A percentile compares a stretch with the other conserved stretches of the same genome.
These are phyloP conservation scores for Asterella californica DNA, from an alignment of 225 moss, liverwort and hornwort species.

Conservation along the genomic window DNA sequence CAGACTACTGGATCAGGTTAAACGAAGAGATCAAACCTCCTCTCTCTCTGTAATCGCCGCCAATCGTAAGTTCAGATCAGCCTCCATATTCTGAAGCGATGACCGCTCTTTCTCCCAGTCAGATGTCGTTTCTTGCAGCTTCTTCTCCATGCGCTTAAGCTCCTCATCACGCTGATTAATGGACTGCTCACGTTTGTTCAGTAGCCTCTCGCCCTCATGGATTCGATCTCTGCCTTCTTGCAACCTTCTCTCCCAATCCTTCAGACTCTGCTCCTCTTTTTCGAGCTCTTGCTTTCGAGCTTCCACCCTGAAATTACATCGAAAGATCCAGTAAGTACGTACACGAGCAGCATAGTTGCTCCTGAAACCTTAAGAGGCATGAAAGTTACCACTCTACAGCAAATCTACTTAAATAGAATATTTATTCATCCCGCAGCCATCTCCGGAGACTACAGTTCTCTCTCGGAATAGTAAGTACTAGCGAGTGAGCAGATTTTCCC, in stretches of 20 bases:
- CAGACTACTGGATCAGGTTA: too few species aligned
- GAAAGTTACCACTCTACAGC: not conserved
- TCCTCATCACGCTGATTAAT: slow-evolving; percentile 59
- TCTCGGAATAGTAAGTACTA: too few species aligned
- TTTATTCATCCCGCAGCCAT: too few species aligned
- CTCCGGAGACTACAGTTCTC: too few species aligned
- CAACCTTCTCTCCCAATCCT: slow-evolving; percentile 76
- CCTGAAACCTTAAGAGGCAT: too few species aligned
- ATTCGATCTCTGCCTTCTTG: slow-evolving; percentile 83
- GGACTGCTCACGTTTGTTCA: slow-evolving; percentile 72
- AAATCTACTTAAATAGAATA: too few species aligned
- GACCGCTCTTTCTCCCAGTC: slow-evolving; percentile 67
- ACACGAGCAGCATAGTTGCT: not conserved
- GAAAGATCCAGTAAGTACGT: not conserved
- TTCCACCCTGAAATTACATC: slow-evolving; percentile 51
- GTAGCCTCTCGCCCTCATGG: slow-evolving; percentile 86
- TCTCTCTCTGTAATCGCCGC: slow-evolving; percentile 58
- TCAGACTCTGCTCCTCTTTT: slow-evolving; percentile 70
- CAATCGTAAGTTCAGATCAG: slow-evolving; percentile 55
- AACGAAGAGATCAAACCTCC: slow-evolving; percentile 38
- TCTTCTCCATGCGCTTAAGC: slow-evolving; percentile 51
- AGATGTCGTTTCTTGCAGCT: slow-evolving; percentile 57
- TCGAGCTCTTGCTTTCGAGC: slow-evolving; percentile 81
- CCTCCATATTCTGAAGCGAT: slow-evolving; percentile 57
- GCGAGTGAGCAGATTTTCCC: not conserved